These are phyloP conservation scores for Trametes cingulata DNA, from an alignment of 768 basidiomycete genomes.

Conservation along the genomic window DNA sequence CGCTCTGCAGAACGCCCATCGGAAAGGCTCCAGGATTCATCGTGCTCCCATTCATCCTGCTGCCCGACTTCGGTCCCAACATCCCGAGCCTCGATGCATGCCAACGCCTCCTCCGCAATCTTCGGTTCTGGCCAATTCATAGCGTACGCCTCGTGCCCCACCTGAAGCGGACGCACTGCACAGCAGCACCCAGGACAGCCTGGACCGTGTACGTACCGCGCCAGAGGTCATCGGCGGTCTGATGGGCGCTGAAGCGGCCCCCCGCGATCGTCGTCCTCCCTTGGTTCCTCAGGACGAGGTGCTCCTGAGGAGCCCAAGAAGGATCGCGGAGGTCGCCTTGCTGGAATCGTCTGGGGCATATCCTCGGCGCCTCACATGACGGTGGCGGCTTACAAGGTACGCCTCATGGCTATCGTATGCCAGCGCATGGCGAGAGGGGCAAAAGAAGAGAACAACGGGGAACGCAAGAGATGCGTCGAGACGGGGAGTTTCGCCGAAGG, in stretches of 20 bases:
- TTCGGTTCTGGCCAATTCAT: not conserved
- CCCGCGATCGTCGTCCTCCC: constrained; percentile 11
- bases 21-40: not conserved
- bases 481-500: constrained; percentile 1
- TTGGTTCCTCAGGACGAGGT: not conserved
- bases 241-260: not conserved
- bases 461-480: not conserved
- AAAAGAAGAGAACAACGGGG: not conserved
- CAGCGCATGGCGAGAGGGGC: not conserved
- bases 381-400: not conserved
- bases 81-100: not conserved
- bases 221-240: not conserved
- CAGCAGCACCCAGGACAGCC: not conserved
- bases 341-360: not conserved
- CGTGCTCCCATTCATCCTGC: too few relatives aligned
- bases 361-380: constrained; percentile 14
- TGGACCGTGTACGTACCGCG: not conserved
- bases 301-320: constrained; percentile 9
- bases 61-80: not conserved
- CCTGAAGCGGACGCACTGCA: not conserved
- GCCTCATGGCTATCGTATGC: not conserved
- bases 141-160: not conserved
- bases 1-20: not conserved
- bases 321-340: constrained; percentile 5
- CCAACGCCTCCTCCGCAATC: not conserved